Base-by-base conservation (phyloP, 495 filamentous ascomycete genomes). In the Podospora pseudopauciseta region DNA sequence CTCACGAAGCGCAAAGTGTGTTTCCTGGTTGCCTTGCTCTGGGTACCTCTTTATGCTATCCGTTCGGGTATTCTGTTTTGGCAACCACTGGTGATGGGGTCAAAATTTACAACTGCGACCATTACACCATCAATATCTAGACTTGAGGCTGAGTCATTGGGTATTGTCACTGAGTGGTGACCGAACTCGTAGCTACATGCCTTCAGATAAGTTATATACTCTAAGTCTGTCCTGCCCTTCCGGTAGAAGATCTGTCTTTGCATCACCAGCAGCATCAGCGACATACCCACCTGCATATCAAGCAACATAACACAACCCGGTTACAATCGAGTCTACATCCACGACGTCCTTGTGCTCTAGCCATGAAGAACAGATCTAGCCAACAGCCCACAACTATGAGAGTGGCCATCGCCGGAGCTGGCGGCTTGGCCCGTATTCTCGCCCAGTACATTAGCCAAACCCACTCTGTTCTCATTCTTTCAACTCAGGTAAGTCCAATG, bases 371-470 rank as follows among this genome's bases (percentile, higher is more conserved):
- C 58, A 78, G 73, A 71, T 56, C 75, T 27, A 72, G 68, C 30
- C 66, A 72, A 30, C 66, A 72, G 28, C 64, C 73, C 32, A 70
- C 73, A 66, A 87, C 84, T 81, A 91, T 91, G 86, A 85, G 87
- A 78, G 86, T 93, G 74, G 90, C 88, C 65, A 86, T 93, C 68
- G 90, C 89, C 63, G 90, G 90, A 28, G 89, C 86, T 61, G 87
- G 88, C 71, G 89, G 88, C 66, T 80, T 93, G 60, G 89, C 89
- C 65, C 86, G 83, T 69, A 79, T 87, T 60, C 86, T 93, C 60
- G 88, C 86, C 34, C 79, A 83, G 59, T 83, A 85, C 69, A 76
- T 92, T 64, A 79, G 85, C 44, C 78, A 86, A 59, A 88, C 83
- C 34, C 87, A 93, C 77, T 84, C 88, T 32, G 82, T 91, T 28